Evolutionary conservation across 371 early-diverging fungal genomes (phyloP).

Genomic region (Syncephalastrum monosporum): DNA sequence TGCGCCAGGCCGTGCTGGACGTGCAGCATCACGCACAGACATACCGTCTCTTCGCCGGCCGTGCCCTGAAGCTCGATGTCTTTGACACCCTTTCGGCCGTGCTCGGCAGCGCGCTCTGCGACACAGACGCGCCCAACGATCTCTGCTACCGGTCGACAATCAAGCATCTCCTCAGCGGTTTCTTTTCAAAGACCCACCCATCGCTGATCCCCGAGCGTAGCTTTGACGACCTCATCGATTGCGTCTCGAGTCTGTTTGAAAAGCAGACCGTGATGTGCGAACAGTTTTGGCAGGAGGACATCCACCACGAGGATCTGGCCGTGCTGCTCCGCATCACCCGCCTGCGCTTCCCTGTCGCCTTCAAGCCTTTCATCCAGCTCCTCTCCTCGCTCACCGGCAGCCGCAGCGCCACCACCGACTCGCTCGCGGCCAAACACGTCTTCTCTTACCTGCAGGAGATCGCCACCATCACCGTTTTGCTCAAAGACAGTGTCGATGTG

Average conservation of each 20-base stretch:
- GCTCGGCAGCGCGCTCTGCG: constrained; percentile 23
- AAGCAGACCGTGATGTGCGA: constrained; percentile 27
- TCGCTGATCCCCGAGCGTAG: constrained; percentile 24
- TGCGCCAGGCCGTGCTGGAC: constrained; percentile 14
- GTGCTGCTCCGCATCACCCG: constrained; percentile 27
- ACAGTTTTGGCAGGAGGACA: constrained; percentile 32
- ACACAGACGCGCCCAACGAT: constrained; percentile 32
- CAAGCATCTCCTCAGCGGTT: constrained; percentile 22
- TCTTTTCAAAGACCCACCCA: constrained; percentile 32
- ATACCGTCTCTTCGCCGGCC: constrained; percentile 26
- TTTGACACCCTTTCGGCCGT: constrained; percentile 21
- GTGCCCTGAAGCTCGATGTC: constrained; percentile 34
- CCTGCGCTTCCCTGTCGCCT: constrained; percentile 32
- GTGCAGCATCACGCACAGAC: constrained; percentile 8
- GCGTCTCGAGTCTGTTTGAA: constrained; percentile 22
- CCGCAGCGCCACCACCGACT: background rate
- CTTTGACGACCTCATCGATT: constrained; percentile 26
- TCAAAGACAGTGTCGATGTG: constrained; percentile 16
- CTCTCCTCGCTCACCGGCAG: constrained; percentile 27
- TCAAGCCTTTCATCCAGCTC: constrained; percentile 24
- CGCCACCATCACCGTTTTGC: constrained; percentile 20
- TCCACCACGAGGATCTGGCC: constrained; percentile 11
- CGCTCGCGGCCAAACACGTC: constrained; percentile 22
- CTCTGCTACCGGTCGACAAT: constrained; percentile 26
- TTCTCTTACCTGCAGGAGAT: constrained; percentile 26